Percentiles rank a stretch among this genome's conserved stretches.
Evolutionary conservation across 352 stramenopile genomes (phyloP).

Genomic region (Blastocystis sp.): DNA sequence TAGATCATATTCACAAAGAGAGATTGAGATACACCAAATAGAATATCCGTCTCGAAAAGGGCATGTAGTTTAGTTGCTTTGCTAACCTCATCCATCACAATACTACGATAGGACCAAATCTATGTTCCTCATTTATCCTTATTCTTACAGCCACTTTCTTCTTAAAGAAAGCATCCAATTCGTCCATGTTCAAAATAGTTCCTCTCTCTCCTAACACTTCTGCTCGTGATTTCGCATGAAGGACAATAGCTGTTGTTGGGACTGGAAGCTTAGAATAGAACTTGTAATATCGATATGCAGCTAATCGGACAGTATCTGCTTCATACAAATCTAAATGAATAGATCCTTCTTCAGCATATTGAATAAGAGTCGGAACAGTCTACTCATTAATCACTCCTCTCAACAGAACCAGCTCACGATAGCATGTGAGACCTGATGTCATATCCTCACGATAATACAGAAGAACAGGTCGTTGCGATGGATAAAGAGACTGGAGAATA

Average conservation of each 20-base stretch:
- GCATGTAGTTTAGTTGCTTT: not conserved
- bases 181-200: slow-evolving; percentile 10
- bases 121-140: not conserved
- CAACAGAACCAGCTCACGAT: not conserved
- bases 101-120: slow-evolving; percentile 17
- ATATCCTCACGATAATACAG: slow-evolving; percentile 4
- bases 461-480: not conserved
- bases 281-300: slow-evolving; percentile 15
- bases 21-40: not conserved
- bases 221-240: not conserved
- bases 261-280: not conserved
- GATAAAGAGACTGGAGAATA: slow-evolving; percentile 19
- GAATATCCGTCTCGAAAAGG: slow-evolving; percentile 41
- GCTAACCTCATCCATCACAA: slow-evolving; percentile 1
- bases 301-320: not conserved
- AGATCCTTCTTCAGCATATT: slow-evolving; percentile 23
- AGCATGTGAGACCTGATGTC: not conserved
- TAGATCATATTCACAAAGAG: slow-evolving; percentile 47
- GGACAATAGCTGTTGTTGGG: not conserved
- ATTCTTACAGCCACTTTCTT: slow-evolving; percentile 25
- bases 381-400: not conserved
- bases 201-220: not conserved
- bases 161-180: slow-evolving; percentile 7
- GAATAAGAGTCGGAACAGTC: slow-evolving; percentile 28
- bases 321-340: slow-evolving; percentile 42